Evolutionary conservation across 2,329 filamentous ascomycete genomes (phyloP), one percentile per base, ranked within the genome.

Genomic region (Coniella lustricola): DNA sequence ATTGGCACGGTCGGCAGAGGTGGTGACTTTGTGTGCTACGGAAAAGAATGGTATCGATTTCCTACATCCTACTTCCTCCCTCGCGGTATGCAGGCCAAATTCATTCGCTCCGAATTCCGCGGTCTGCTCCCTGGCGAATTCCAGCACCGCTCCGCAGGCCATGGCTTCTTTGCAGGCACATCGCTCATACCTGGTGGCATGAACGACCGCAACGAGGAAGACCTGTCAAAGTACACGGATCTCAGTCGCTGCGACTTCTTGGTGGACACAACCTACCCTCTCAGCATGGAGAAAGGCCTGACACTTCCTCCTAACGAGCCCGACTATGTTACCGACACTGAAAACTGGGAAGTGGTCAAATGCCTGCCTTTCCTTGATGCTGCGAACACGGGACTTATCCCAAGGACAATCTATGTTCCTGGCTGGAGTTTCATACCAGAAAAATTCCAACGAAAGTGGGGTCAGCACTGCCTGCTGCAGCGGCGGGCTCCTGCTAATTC

Each of bases 11-110:
- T 86, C 5, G 77, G 80, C 2, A 66, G 69, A 0, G 63, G 70
- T 2, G 86, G 83, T 14, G 84, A 88, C 54, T 82, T 75, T 16
- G 80, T 98, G 3, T 98, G 93, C 64, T 79, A 95, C 34, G 90
- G 88, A 22, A 98, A 97, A 64, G 93, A 98, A 63, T 98, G 93
- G 93, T 96, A 98, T 65, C 87, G 93, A 32, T 97, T 96, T 62
- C 91, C 93, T 1, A 91, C 87, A 1, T 94, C 90, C 0, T 97
- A 90, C 70, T 90, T 93, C 63, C 73, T 98, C 3, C 91, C 93
- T 0, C 73, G 82, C n/a, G 78, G 81, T 43, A 87, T 93, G 72
- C 84, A 80, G 55, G 85, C 87, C 58, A 95, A 93, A 58, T 98
- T 96, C 60, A 73, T 98, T 57, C 87, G 85, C 56, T 95, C 88